Conservation (phyloP, 2,329 filamentous ascomycete genomes). For the Coniochaeta ligniaria region DNA sequence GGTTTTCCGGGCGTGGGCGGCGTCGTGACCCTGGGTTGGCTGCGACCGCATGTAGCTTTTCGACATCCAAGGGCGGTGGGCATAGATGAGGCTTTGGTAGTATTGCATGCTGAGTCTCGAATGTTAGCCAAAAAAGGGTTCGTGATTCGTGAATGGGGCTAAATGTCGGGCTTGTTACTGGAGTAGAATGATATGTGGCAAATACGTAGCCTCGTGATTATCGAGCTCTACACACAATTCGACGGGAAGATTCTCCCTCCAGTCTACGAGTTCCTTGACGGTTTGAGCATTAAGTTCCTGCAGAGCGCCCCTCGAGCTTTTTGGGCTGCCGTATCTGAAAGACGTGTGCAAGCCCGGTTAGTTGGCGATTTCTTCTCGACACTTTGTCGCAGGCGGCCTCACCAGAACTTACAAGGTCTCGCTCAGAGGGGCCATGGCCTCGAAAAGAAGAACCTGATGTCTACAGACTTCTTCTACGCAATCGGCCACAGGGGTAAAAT, state of each 20-base stretch:
- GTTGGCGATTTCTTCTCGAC: too few relatives aligned
- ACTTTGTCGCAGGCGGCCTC: too few relatives aligned
- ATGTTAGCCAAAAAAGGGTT: too few relatives aligned
- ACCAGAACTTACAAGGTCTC: conserved; percentile 30
- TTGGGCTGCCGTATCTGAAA: neutral
- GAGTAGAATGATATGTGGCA: conserved; percentile 31
- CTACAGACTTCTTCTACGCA: conserved; percentile 27
- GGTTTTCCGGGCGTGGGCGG: neutral
- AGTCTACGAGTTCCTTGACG: neutral
- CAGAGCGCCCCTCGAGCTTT: neutral
- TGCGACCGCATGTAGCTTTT: conserved; percentile 34
- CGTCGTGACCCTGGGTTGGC: conserved; percentile 18
- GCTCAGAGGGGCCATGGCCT: conserved; percentile 32
- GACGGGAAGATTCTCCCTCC: neutral
- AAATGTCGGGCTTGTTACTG: conserved; percentile 27
- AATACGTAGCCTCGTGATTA: conserved; percentile 18
- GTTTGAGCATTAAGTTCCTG: neutral
- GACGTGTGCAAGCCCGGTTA: neutral
- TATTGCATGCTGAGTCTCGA: conserved; percentile 14
- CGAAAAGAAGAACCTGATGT: conserved; percentile 28
- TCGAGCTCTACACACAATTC: conserved; percentile 20
- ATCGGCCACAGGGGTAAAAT: conserved; percentile 7
- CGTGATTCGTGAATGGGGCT: too few relatives aligned
- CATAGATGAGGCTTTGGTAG: conserved; percentile 10
- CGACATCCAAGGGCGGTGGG: conserved; percentile 31